Base-by-base conservation (phyloP, 139 green algal species). In the Limnomonas spitsbergensis region DNA sequence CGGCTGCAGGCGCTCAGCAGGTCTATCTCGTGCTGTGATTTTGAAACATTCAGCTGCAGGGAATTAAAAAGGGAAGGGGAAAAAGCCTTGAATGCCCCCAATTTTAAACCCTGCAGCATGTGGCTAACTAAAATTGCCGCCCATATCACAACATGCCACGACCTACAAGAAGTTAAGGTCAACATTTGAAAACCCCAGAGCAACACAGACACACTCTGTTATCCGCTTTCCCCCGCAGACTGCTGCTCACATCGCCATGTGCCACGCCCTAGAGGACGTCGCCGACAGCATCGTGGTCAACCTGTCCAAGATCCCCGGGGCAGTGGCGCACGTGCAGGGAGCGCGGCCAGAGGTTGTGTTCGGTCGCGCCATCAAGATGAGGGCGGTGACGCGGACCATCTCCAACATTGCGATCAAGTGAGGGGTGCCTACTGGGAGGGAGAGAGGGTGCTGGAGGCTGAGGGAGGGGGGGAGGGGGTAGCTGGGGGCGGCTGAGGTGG, bases 371-470 rank as follows among this genome's bases (percentile, higher is more conserved):
- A 54, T 66, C 38, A 94, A 93, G 75, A 88, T 92, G 34, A 78
- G 86, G 2, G 83, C 86, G 38, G 94, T 93, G 32, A 87, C 92
- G 7, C 83, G 91, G 66, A 84, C 92, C 1, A 83, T 94, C 26
- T 97, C 98, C 42, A 61, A 66, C 7, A 82, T 98, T 4, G 91
- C 92, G 26, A 92, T 94, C 68, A 82, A 87, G 90, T 92, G 78
- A 54, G 78, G 29, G 20, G 14, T 61, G n/a, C n/a, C n/a, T n/a
- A n/a, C n/a, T n/a, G n/a, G n/a, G n/a, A n/a, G n/a, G n/a, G n/a
- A n/a, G n/a, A n/a, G n/a, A n/a, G n/a, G n/a, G n/a, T n/a, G n/a
- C n/a, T n/a, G n/a, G n/a, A n/a, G n/a, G n/a, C n/a, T n/a, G n/a
- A n/a, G n/a, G n/a, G n/a, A n/a, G n/a, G n/a, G n/a, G n/a, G n/a